A percentile compares a stretch with the other conserved stretches of the same genome.
These are phyloP conservation scores for Trypanosoma platydactyli DNA, from an alignment of 208 protist species.

Conservation along the genomic window DNA sequence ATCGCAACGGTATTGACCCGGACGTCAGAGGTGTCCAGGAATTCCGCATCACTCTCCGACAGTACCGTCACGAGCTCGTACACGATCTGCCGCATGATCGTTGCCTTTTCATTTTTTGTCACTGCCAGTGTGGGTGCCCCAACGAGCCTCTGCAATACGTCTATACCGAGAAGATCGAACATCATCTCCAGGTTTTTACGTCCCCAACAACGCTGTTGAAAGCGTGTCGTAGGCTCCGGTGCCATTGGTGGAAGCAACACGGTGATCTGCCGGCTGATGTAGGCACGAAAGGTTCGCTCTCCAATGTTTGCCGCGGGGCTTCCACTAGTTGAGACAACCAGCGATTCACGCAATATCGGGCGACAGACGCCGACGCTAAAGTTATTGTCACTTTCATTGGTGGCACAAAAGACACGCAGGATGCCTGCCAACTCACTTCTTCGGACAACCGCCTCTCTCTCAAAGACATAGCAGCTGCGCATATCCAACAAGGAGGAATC, in stretches of 20 bases:
- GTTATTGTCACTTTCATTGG: background rate
- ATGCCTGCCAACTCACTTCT: slow-evolving; percentile 27
- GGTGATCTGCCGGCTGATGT: slow-evolving; percentile 29
- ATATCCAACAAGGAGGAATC: slow-evolving; percentile 22
- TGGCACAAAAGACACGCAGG: slow-evolving; percentile 22
- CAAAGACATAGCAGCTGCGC: slow-evolving; percentile 29
- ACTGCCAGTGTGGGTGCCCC: slow-evolving; percentile 16
- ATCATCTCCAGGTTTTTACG: slow-evolving; percentile 38
- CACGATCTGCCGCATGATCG: slow-evolving; percentile 29
- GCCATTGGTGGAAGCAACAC: slow-evolving; percentile 30
- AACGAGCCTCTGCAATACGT: slow-evolving; percentile 13
- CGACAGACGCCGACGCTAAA: background rate
- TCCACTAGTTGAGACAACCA: slow-evolving; percentile 8
- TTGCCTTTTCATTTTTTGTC: slow-evolving; percentile 38
- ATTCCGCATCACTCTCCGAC: slow-evolving; percentile 3
- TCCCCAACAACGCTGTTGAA: slow-evolving; percentile 38
- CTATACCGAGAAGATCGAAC: slow-evolving; percentile 34
- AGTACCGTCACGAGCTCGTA: slow-evolving; percentile 30
- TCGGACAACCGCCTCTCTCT: slow-evolving; percentile 28
- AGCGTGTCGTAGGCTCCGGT: slow-evolving; percentile 30
- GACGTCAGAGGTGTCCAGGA: background rate
- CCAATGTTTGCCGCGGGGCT: slow-evolving; percentile 23
- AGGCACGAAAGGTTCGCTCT: slow-evolving; percentile 36
- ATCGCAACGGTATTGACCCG: background rate
- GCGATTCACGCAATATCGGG: slow-evolving; percentile 13